Conservation (phyloP, 345 rosid genomes). For the Barbarea vulgaris region DNA sequence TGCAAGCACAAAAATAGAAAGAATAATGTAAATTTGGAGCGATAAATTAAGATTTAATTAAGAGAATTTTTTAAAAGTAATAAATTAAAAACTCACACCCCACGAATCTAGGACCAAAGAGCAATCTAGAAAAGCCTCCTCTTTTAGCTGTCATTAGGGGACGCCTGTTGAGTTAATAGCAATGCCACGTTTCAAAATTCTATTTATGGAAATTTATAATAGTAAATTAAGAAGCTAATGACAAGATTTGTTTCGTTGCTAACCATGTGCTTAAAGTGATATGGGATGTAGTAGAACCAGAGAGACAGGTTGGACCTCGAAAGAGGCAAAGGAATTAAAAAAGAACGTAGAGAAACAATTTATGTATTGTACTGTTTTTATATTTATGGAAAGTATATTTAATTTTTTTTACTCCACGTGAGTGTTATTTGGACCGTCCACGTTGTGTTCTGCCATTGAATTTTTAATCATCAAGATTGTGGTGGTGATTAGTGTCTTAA, state of each 20-base stretch:
- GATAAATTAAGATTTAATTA: background rate
- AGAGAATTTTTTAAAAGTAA: background rate
- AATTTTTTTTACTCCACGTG: slow-evolving; percentile 17
- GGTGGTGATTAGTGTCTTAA: slow-evolving; percentile 38
- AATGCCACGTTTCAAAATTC: slow-evolving; percentile 36
- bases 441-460: slow-evolving; percentile 19
- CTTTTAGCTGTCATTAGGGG: slow-evolving; percentile 37
- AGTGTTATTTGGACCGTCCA: slow-evolving; percentile 44
- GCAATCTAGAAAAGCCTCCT: slow-evolving; percentile 36
- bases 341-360: slow-evolving; percentile 1
- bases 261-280: slow-evolving; percentile 60
- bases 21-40: slow-evolving; percentile 7
- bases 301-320: slow-evolving; percentile 49
- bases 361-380: background rate
- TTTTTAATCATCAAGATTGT: slow-evolving; percentile 37
- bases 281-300: slow-evolving; percentile 23
- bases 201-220: slow-evolving; percentile 16
- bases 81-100: slow-evolving; percentile 37
- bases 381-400: slow-evolving; percentile 24
- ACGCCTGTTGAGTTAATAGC: slow-evolving; percentile 42
- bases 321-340: slow-evolving; percentile 12
- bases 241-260: slow-evolving; percentile 39
- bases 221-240: slow-evolving; percentile 1
- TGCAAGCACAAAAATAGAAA: slow-evolving; percentile 26
- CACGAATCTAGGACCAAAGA: slow-evolving; percentile 51